Evolutionary conservation across 257 asterid species (phyloP), one percentile per base, ranked within the genome.

Genomic region (Coffea canephora): DNA sequence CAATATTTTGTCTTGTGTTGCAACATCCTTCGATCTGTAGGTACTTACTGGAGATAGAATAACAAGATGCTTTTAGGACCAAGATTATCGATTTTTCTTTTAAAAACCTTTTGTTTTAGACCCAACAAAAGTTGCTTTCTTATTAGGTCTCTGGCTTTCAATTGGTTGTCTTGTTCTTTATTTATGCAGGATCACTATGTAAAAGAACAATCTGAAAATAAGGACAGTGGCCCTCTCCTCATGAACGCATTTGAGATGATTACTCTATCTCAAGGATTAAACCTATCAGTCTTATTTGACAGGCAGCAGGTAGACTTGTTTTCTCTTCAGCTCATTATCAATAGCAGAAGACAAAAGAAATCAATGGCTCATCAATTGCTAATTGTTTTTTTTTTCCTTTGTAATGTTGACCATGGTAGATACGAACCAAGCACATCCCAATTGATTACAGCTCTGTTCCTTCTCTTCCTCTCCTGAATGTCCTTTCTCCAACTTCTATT

Each of bases 241-340:
- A 93, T 96, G 98, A 96, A 96, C 86, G 99, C 99, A 23, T 93
- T 96, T 87, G 98, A 93, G 90, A 92, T 96, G 98, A 96, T 96
- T 72, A 92, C 99, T 68, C 91, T 96, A 72, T 96, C 99, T 76
- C 99, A 96, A 85, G 99, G 99, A 78, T 85, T 96, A 84, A 92
- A 96, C 87, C 89, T 96, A 77, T 94, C 98, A 25, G 93, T 97
- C 69, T 88, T 96, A 88, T 96, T 96, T 88, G 99, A 96, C 80
- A 87, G 97, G 89, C 94, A 92, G 70, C 97, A 91, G 97, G 98
- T 93, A 88, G 71, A 69, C 39, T 65, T 54, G 11, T 75, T 11
- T n/a, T 8, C 52, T 25, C 45, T 39, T 70, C 5, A 70, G 61
- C 69, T 70, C 69, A 50, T 7, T 12, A 14, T 48, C 8, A 50